These are phyloP conservation scores for Sequoia sempervirens DNA, from an alignment of 75 land plant species.

Conservation along the genomic window DNA sequence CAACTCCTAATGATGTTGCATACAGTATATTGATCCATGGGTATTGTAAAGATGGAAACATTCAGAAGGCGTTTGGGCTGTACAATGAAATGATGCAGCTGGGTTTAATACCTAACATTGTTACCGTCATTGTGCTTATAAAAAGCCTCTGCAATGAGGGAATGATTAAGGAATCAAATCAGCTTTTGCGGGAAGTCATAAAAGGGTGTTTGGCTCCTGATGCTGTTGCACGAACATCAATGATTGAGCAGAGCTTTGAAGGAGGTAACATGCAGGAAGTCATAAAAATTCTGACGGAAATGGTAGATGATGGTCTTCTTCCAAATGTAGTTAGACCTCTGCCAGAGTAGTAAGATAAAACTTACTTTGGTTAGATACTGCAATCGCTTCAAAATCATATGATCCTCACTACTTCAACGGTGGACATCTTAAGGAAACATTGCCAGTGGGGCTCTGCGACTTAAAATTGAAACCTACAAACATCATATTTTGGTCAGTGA, in stretches of 20 bases:
- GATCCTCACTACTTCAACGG: not conserved
- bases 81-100: slow-evolving; percentile 43
- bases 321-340: slow-evolving; percentile 25
- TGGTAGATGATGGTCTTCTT: slow-evolving; percentile 65
- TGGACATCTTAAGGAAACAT: not conserved
- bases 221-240: slow-evolving; percentile 41
- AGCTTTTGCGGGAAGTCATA: slow-evolving; percentile 23
- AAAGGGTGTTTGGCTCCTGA: slow-evolving; percentile 37
- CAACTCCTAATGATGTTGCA: slow-evolving; percentile 38
- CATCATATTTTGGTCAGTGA: not conserved
- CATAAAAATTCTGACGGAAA: slow-evolving; percentile 39
- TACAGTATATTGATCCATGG: slow-evolving; percentile 74
- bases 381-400: not conserved
- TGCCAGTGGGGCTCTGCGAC: not conserved
- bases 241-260: slow-evolving; percentile 39
- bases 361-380: not conserved
- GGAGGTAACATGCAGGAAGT: slow-evolving; percentile 67
- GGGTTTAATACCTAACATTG: slow-evolving; percentile 49
- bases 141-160: slow-evolving; percentile 40
- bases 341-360: not conserved
- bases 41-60: slow-evolving; percentile 46
- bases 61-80: slow-evolving; percentile 33
- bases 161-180: slow-evolving; percentile 35
- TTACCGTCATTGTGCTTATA: slow-evolving; percentile 34
- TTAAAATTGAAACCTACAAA: not conserved